These are phyloP conservation scores for Steccherinum ochraceum DNA, from an alignment of 768 basidiomycete species.

Conservation along the genomic window DNA sequence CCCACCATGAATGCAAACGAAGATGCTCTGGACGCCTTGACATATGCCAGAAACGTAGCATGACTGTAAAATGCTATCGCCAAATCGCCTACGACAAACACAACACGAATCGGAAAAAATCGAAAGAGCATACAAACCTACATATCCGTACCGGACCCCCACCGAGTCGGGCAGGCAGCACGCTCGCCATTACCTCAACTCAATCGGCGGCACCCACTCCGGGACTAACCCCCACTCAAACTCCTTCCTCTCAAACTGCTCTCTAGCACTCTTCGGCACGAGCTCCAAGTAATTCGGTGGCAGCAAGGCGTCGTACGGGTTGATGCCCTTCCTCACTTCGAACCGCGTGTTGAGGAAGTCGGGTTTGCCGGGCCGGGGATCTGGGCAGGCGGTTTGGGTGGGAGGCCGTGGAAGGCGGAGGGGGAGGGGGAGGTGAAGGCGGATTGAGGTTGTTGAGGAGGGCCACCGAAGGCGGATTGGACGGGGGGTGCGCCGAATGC, in stretches of 20 bases:
- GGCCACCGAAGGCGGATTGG: conserved; percentile 4
- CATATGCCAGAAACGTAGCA: too few relatives aligned
- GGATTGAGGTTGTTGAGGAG: conserved; percentile 3
- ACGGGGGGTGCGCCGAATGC: conserved; percentile 15
- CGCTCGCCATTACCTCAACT: conserved; percentile 31
- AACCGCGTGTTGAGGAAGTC: too few relatives aligned
- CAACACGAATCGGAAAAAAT: too few relatives aligned
- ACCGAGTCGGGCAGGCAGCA: background rate
- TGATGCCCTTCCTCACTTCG: too few relatives aligned
- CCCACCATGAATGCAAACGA: too few relatives aligned
- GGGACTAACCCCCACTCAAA: conserved; percentile 71
- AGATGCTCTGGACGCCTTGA: too few relatives aligned
- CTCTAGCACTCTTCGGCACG: conserved; percentile 42
- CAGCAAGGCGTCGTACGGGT: conserved; percentile 25
- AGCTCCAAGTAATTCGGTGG: conserved; percentile 53
- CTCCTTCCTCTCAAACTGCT: conserved; percentile 45
- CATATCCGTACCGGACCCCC: background rate
- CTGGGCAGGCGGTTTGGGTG: too few relatives aligned
- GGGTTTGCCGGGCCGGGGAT: too few relatives aligned
- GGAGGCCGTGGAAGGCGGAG: conserved; percentile 1
- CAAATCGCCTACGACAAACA: too few relatives aligned
- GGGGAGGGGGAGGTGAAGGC: conserved; percentile 6
- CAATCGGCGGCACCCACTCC: conserved; percentile 66
- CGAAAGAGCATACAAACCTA: background rate
- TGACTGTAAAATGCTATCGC: too few relatives aligned